Evolutionary conservation across 257 asterid species (phyloP).

Genomic region (Plectranthus barbatus): DNA sequence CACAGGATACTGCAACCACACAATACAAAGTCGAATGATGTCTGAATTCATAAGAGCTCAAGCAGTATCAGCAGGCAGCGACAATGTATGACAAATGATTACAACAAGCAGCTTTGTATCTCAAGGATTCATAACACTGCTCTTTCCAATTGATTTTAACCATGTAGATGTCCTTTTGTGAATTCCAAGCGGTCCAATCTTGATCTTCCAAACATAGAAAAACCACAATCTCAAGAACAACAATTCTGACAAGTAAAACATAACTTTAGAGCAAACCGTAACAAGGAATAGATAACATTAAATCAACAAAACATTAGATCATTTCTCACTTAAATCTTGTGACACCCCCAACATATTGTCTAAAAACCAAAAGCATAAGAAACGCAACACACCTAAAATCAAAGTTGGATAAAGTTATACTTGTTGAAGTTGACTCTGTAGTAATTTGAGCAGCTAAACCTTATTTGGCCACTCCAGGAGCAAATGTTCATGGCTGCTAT

Average conservation of each 20-base stretch:
- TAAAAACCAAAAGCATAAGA: neutral
- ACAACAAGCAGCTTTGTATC: neutral
- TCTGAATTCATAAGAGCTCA: neutral
- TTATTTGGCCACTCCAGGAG: too few relatives aligned
- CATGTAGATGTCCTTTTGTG: neutral
- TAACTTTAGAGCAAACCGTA: neutral
- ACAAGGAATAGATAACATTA: neutral
- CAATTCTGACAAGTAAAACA: neutral
- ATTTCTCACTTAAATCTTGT: neutral
- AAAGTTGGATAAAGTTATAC: too few relatives aligned
- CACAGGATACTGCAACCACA: constrained; percentile 20
- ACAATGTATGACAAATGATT: neutral
- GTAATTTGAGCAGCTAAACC: too few relatives aligned
- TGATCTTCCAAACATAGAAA: neutral
- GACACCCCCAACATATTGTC: neutral
- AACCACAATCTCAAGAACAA: neutral
- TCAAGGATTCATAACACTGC: neutral
- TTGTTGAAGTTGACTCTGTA: too few relatives aligned
- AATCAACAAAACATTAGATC: neutral
- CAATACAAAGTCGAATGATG: neutral
- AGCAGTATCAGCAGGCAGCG: neutral
- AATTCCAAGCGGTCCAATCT: neutral
- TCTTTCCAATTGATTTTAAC: neutral
- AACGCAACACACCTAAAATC: too few relatives aligned
- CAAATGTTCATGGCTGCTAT: too few relatives aligned